A percentile compares a stretch with the other conserved stretches of the same genome.
Evolutionary conservation across 768 basidiomycete species (phyloP).

Genomic region (Mycena indigotica): DNA sequence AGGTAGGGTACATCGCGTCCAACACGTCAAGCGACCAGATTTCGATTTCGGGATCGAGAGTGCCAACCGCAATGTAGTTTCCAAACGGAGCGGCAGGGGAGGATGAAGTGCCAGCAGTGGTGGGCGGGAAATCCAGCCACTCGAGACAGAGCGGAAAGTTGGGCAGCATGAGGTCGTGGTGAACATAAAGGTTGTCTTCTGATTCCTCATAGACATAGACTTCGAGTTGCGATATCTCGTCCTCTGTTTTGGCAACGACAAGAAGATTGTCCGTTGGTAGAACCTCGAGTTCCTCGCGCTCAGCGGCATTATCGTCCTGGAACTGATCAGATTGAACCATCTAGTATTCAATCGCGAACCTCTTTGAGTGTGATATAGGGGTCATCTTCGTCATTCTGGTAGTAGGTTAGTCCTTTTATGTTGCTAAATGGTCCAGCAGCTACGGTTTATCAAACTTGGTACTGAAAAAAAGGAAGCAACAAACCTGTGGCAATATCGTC

Average conservation of each 20-base stretch:
- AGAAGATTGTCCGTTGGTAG: conserved; percentile 90
- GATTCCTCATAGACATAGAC: conserved; percentile 94
- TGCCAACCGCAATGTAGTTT: conserved; percentile 95
- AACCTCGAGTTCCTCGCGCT: conserved; percentile 88
- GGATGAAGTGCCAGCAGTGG: conserved; percentile 47
- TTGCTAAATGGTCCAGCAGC: conserved; percentile 86
- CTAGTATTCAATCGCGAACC: conserved; percentile 46
- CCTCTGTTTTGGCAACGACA: conserved; percentile 91
- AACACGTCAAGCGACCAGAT: conserved; percentile 96
- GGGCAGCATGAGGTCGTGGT: conserved; percentile 97
- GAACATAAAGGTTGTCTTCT: conserved; percentile 89
- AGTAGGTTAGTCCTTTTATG: conserved; percentile 92
- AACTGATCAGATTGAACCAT: not conserved
- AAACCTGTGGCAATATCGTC: conserved; percentile 38
- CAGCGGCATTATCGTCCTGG: conserved; percentile 75
- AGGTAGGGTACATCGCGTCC: conserved; percentile 91
- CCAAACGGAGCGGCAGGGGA: conserved; percentile 53
- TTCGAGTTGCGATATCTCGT: conserved; percentile 94
- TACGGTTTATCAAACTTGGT: conserved; percentile 29
- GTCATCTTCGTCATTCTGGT: conserved; percentile 89
- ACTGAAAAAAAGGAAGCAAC: conserved; percentile 15
- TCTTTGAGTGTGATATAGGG: conserved; percentile 97
- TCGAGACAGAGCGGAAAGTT: conserved; percentile 98
- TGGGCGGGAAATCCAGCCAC: conserved; percentile 95
- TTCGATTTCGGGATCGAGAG: conserved; percentile 96